A percentile compares a stretch with the other conserved stretches of the same genome.
These are phyloP conservation scores for Isoetes engelmannii DNA, from an alignment of 83 land plant species.

Conservation along the genomic window DNA sequence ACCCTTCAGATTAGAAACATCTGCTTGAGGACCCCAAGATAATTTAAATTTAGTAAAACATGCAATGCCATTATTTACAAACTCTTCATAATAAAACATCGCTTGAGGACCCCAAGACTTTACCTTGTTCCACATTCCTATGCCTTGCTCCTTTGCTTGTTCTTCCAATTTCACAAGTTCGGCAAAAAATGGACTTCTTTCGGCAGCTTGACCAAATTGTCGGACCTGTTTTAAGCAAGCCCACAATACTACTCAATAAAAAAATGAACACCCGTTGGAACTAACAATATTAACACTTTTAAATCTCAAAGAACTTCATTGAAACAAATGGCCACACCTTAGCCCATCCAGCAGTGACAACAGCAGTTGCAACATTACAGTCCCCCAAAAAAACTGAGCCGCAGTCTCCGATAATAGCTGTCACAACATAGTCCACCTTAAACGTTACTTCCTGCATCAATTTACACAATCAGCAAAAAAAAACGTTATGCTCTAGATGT, in stretches of 20 bases:
- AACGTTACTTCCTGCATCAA: constrained; percentile 72
- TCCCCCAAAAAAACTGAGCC: constrained; percentile 74
- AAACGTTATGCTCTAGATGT: background rate
- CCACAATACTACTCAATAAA: background rate
- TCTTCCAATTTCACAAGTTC: constrained; percentile 64
- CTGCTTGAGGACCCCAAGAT: too few relatives aligned
- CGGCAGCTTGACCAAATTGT: constrained; percentile 56
- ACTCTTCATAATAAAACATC: background rate
- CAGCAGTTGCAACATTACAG: constrained; percentile 54
- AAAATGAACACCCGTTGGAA: background rate
- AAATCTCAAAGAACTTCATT: too few relatives aligned
- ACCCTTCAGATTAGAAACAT: too few relatives aligned
- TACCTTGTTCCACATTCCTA: constrained; percentile 89
- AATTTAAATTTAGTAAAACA: too few relatives aligned
- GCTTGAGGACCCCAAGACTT: background rate
- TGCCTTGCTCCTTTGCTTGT: constrained; percentile 72
- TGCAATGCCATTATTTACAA: too few relatives aligned
- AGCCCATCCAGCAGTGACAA: constrained; percentile 93
- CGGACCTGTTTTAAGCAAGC: constrained; percentile 14
- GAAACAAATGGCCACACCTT: constrained; percentile 43
- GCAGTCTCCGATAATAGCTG: constrained; percentile 73
- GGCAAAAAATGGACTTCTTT: constrained; percentile 48
- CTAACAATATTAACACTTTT: too few relatives aligned
- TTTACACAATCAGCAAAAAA: background rate
- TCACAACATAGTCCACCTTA: constrained; percentile 66